Conservation (phyloP, 495 filamentous ascomycete genomes). For the Schizothecium vesticola region DNA sequence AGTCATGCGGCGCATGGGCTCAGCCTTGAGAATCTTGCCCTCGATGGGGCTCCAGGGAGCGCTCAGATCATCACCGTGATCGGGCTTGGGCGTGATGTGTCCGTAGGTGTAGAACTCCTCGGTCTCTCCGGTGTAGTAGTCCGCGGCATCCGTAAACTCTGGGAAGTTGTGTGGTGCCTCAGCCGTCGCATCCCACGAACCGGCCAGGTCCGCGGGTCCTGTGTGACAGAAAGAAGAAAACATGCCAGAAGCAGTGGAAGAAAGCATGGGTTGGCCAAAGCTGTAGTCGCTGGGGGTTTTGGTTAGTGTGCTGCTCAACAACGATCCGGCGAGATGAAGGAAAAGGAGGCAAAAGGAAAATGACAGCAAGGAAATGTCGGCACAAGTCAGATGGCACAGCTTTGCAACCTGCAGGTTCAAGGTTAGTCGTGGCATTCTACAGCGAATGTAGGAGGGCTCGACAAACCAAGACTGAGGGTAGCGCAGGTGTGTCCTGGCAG, state of each 20-base stretch:
- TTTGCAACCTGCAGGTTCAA: slow-evolving; percentile 38
- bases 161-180: slow-evolving; percentile 52
- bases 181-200: slow-evolving; percentile 48
- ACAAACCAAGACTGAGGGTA: slow-evolving; percentile 21
- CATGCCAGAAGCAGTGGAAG: slow-evolving; percentile 41
- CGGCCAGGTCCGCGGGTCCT: slow-evolving; percentile 46
- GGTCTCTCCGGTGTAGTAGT: slow-evolving; percentile 26
- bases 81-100: slow-evolving; percentile 47
- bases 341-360: slow-evolving; percentile 28
- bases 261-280: slow-evolving; percentile 44
- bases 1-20: slow-evolving; percentile 45
- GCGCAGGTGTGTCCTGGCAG: not conserved
- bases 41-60: slow-evolving; percentile 37
- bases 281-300: slow-evolving; percentile 45
- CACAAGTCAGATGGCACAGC: slow-evolving; percentile 40
- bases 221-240: slow-evolving; percentile 52
- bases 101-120: slow-evolving; percentile 38
- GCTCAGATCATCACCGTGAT: slow-evolving; percentile 43
- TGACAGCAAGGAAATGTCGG: slow-evolving; percentile 27
- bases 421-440: slow-evolving; percentile 16
- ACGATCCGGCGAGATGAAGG: slow-evolving; percentile 19
- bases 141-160: slow-evolving; percentile 40
- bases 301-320: slow-evolving; percentile 49
- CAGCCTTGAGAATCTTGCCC: slow-evolving; percentile 34
- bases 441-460: slow-evolving; percentile 6